Evolutionary conservation across 805 yeast species (phyloP).

Genomic region (Candida gorgasii): DNA sequence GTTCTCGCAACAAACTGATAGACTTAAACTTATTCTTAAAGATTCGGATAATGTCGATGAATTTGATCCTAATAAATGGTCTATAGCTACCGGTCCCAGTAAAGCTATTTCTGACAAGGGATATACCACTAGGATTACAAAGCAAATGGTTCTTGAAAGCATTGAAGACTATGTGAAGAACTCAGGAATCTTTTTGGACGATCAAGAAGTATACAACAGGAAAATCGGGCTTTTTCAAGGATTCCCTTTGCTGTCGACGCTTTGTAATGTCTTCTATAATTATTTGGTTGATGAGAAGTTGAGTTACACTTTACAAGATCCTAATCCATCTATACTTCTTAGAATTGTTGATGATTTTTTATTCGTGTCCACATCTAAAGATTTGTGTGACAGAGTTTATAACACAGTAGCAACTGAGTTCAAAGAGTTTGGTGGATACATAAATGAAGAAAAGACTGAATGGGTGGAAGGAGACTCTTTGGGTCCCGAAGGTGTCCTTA

Average conservation of each 20-base stretch:
- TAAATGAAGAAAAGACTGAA: slow-evolving; percentile 32
- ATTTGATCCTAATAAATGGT: slow-evolving; percentile 9
- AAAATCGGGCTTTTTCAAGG: slow-evolving; percentile 84
- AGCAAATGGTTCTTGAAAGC: slow-evolving; percentile 45
- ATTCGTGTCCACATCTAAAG: slow-evolving; percentile 52
- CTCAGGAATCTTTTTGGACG: slow-evolving; percentile 46
- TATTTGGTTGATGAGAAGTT: slow-evolving; percentile 48
- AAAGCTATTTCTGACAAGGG: slow-evolving; percentile 20
- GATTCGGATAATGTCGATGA: slow-evolving; percentile 17
- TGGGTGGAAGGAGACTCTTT: slow-evolving; percentile 14
- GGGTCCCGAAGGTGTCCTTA: slow-evolving; percentile 3
- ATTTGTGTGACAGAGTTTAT: slow-evolving; percentile 21
- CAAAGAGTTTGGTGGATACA: slow-evolving; percentile 34
- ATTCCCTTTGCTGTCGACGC: slow-evolving; percentile 66
- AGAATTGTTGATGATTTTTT: slow-evolving; percentile 86
- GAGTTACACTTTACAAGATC: slow-evolving; percentile 12
- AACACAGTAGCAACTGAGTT: slow-evolving; percentile 19
- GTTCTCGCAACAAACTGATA: slow-evolving; percentile 8
- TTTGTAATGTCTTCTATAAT: slow-evolving; percentile 76
- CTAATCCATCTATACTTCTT: slow-evolving; percentile 34
- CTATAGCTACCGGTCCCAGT: background rate
- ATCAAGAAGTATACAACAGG: slow-evolving; percentile 37
- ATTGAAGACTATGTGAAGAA: slow-evolving; percentile 55
- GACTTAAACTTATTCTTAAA: slow-evolving; percentile 12
- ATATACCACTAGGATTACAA: slow-evolving; percentile 36